Base-by-base conservation (phyloP, 805 yeast genomes). In the Dipodascus geniculatus region DNA sequence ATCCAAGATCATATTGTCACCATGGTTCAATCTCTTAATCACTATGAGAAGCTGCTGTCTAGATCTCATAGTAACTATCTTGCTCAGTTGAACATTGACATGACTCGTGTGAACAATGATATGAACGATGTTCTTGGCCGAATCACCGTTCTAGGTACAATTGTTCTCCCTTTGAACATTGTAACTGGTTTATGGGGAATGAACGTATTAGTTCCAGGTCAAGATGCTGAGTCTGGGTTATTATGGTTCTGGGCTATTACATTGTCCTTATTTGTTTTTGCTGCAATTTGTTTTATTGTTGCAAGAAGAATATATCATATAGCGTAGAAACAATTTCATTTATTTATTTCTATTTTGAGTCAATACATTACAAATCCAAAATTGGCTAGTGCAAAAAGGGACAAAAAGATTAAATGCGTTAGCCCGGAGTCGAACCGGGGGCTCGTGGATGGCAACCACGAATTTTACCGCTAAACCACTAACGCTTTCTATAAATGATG, bases 151-250 rank as follows among this genome's bases (percentile, higher is more conserved):
- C 70, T 91, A 57, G 99, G 98, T 77, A 88, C 98, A 0, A 87
- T 93, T 54, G 96, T 93, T 20, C 72, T 93, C 55, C 99, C 99
- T 2, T 80, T 93, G 79, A 93, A 93, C 65, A 87, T 93, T 53
- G 84, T 93, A 22, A 93, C 99, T 0, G 99, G 99, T 20, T 71
- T 93, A 49, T 93, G 98, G 98, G 99, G 99, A 54, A 93, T 93
- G 99, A 93, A 93, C 71, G 95, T 93, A 59, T 63, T 87, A 9
- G 99, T 93, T 35, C 99, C 99, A 0, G 99, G 99, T 0, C 98
- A 91, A 66, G 78, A 74, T 23, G 68, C 70, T 4, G 78, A 75
- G n/a, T 76, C 80, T 3, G 44, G 44, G 14, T 67, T 85, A 57
- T 60, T 66, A 1, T 85, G 93, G 93, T 85, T 86, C 64, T 79